Evolutionary conservation across 176 grass and related monocot genomes (phyloP).

Genomic region (Eremochloa ophiuroides): DNA sequence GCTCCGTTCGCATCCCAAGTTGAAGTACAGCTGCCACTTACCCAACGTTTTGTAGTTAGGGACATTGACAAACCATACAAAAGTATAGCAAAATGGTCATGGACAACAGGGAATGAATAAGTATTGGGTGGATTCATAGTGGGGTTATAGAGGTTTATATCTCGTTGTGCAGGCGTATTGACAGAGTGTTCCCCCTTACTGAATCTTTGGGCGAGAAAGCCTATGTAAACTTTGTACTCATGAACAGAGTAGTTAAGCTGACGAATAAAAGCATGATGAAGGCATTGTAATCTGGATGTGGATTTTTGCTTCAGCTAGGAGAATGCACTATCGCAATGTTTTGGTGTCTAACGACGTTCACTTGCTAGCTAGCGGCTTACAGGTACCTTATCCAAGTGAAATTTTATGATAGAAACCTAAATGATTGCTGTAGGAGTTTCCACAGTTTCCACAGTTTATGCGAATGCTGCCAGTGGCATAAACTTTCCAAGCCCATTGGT

Average conservation of each 20-base stretch:
- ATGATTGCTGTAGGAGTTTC: neutral
- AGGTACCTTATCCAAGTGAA: neutral
- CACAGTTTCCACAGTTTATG: neutral
- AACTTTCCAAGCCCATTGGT: neutral
- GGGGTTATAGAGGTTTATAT: constrained; percentile 51
- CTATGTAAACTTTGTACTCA: constrained; percentile 29
- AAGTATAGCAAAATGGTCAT: constrained; percentile 35
- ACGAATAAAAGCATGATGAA: constrained; percentile 29
- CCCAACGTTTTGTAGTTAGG: constrained; percentile 54
- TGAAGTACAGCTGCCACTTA: constrained; percentile 84
- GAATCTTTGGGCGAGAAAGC: constrained; percentile 25
- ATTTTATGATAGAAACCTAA: neutral
- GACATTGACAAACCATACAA: constrained; percentile 31
- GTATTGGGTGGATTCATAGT: constrained; percentile 21
- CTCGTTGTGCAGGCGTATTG: constrained; percentile 32
- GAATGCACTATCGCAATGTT: neutral
- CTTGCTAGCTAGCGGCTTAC: neutral
- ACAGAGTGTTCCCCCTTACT: constrained; percentile 25
- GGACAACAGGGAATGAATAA: constrained; percentile 35
- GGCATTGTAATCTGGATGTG: neutral
- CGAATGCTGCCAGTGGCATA: neutral
- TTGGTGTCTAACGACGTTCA: neutral
- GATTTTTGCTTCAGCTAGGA: neutral
- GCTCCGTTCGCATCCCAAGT: constrained; percentile 57
- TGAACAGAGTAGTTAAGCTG: neutral